These are phyloP conservation scores for Eimeria praecox DNA, from an alignment of 169 alveolate species.

Conservation along the genomic window DNA sequence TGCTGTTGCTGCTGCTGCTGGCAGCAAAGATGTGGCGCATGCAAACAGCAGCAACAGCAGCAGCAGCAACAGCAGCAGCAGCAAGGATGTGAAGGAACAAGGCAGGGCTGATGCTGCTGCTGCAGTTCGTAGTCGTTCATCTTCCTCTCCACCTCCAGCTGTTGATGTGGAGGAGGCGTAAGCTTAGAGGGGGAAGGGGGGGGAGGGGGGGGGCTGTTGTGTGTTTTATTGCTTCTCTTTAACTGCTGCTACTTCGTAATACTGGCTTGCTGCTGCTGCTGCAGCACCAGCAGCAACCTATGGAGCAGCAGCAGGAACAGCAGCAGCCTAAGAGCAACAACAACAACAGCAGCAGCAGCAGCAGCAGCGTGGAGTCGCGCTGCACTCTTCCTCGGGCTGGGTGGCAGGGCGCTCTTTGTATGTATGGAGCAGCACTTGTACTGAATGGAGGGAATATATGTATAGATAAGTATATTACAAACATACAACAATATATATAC, in stretches of 20 bases:
- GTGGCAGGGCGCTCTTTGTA: no score
- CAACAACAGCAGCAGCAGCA: constrained; percentile 15
- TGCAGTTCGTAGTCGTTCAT: background rate
- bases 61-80: background rate
- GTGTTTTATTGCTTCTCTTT: no score
- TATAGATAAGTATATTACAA: no score
- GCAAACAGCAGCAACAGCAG: background rate
- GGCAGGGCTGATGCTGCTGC: background rate
- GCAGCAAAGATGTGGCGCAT: background rate
- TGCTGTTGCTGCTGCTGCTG: background rate
- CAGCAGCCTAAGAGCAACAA: background rate
- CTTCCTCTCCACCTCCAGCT: background rate
- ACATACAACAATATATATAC: no score
- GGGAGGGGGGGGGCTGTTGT: background rate
- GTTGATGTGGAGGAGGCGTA: background rate
- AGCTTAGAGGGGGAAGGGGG: no score
- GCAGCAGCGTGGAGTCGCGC: constrained; percentile 29
- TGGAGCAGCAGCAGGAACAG: background rate
- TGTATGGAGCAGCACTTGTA: no score
- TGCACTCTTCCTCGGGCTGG: no score
- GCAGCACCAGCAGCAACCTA: background rate
- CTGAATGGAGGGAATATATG: no score
- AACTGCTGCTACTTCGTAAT: no score
- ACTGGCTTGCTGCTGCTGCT: background rate
- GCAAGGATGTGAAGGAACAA: background rate